These are phyloP conservation scores for Pseudonitzschia multiseries DNA, from an alignment of 108 stramenopile species.

Conservation along the genomic window DNA sequence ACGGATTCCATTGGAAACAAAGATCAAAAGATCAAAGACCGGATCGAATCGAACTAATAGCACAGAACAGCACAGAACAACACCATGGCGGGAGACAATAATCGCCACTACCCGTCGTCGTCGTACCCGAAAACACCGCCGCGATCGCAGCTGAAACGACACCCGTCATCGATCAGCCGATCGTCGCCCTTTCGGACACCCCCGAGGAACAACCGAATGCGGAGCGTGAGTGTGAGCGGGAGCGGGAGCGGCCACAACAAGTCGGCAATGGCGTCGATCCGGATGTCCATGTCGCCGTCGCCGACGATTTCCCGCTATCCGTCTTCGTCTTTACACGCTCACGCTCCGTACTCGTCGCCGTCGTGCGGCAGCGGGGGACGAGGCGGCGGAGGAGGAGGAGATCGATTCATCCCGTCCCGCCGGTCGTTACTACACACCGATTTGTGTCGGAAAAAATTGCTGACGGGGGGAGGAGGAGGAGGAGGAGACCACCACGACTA, in stretches of 20 bases:
- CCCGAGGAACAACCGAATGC: slow-evolving; percentile 15
- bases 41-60: too few species aligned
- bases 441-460: slow-evolving; percentile 60
- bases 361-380: too few species aligned
- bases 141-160: slow-evolving; percentile 21
- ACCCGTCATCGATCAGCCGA: slow-evolving; percentile 6
- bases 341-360: slow-evolving; percentile 16
- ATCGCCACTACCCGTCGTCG: not conserved
- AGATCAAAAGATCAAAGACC: too few species aligned
- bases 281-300: slow-evolving; percentile 28
- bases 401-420: slow-evolving; percentile 90
- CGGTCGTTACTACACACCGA: slow-evolving; percentile 70
- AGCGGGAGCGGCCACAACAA: slow-evolving; percentile 5
- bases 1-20: too few species aligned
- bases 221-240: too few species aligned
- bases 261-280: too few species aligned
- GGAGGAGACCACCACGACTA: too few species aligned
- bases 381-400: slow-evolving; percentile 21
- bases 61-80: too few species aligned
- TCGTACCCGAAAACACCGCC: slow-evolving; percentile 33
- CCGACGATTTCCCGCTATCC: slow-evolving; percentile 22
- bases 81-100: slow-evolving; percentile 2
- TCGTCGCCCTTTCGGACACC: slow-evolving; percentile 39
- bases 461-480: too few species aligned
- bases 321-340: not conserved